Evolutionary conservation across 75 land plant species (phyloP).

Genomic region (Pinus taeda): DNA sequence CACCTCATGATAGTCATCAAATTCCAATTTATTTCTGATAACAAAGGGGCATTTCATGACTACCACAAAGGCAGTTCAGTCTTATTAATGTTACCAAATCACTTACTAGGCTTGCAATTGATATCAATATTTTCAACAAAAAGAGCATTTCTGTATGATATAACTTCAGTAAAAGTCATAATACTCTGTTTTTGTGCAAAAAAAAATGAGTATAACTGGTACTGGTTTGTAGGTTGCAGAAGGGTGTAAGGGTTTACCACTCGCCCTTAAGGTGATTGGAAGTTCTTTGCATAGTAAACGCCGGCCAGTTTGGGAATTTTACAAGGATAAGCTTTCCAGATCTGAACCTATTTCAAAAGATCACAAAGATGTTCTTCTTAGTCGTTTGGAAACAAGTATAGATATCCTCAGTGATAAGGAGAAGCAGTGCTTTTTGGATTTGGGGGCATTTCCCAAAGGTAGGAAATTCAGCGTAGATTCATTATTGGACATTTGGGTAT

Average conservation of each 20-base stretch:
- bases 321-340: not conserved
- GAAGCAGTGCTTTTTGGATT: not conserved
- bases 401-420: not conserved
- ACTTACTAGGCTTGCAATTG: too few species aligned
- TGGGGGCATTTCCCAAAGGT: not conserved
- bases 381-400: not conserved
- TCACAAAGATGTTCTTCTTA: not conserved
- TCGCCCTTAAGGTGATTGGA: not conserved
- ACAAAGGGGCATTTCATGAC: too few species aligned
- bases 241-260: not conserved
- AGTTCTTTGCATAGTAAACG: not conserved
- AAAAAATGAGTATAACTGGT: too few species aligned
- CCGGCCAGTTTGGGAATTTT: not conserved
- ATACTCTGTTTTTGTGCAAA: too few species aligned
- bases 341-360: not conserved
- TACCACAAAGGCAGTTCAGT: too few species aligned
- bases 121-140: too few species aligned
- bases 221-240: not conserved
- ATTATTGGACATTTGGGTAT: conserved; percentile 4
- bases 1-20: too few species aligned
- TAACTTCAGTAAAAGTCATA: too few species aligned
- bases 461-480: not conserved
- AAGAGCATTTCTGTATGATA: too few species aligned
- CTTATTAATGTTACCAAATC: too few species aligned
- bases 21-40: too few species aligned